Percentiles rank a stretch among this genome's conserved stretches.
Evolutionary conservation across 371 early-diverging fungal genomes (phyloP).

Genomic region (Syncephalis plumigaleata): DNA sequence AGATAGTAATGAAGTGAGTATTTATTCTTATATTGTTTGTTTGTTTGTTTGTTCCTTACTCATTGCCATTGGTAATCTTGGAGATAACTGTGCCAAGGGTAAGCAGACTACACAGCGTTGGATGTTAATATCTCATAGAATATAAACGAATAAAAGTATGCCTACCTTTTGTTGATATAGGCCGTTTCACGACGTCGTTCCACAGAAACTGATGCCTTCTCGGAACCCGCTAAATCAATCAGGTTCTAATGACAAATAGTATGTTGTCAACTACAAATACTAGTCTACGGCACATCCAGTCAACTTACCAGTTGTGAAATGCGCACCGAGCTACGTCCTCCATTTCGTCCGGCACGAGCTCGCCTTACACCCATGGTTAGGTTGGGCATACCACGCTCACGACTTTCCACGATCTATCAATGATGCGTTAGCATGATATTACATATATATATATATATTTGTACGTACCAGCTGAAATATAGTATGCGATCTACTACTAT

Average conservation of each 20-base stretch:
- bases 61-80: constrained; percentile 41
- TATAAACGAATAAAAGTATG: no score
- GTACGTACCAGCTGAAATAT: constrained; percentile 64
- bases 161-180: constrained; percentile 75
- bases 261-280: background rate
- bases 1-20: background rate
- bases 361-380: constrained; percentile 17
- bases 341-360: constrained; percentile 6
- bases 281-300: no score
- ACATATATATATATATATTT: background rate
- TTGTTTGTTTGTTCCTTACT: constrained; percentile 12
- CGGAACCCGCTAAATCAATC: constrained; percentile 92
- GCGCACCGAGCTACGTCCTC: constrained; percentile 25
- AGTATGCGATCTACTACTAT: constrained; percentile 79
- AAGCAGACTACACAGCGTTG: constrained; percentile 27
- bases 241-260: constrained; percentile 31
- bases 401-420: constrained; percentile 30
- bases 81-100: constrained; percentile 85
- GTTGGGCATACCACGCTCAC: constrained; percentile 16
- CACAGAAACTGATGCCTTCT: constrained; percentile 57
- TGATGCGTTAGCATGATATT: background rate
- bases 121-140: no score
- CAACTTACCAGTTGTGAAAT: constrained; percentile 36
- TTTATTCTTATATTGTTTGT: no score
- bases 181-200: constrained; percentile 83